Evolutionary conservation across 805 yeast genomes (phyloP).

Genomic region (Saccharomycopsis malanga): DNA sequence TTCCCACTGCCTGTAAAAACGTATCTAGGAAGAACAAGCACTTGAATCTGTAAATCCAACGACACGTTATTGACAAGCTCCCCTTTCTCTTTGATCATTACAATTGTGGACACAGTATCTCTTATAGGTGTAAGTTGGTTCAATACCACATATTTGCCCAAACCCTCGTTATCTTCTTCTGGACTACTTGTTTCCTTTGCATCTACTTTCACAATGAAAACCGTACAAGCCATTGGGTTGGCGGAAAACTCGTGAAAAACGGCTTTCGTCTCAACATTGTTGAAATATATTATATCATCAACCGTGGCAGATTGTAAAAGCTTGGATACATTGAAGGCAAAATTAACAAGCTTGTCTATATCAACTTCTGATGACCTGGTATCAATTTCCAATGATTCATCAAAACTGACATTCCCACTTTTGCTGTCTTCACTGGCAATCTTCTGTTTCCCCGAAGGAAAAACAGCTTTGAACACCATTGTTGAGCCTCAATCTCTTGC

Average conservation of each 20-base stretch:
- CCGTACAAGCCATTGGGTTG: slow-evolving; percentile 24
- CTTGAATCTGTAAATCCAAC: slow-evolving; percentile 31
- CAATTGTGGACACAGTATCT: slow-evolving; percentile 27
- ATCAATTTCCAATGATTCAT: no score
- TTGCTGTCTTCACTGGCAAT: no score
- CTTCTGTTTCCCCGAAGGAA: no score
- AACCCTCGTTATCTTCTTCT: not conserved
- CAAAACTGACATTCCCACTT: no score
- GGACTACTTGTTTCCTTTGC: not conserved
- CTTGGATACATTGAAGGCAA: slow-evolving; percentile 27
- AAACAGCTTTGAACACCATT: no score
- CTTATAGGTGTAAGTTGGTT: slow-evolving; percentile 13
- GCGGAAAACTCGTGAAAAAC: slow-evolving; percentile 23
- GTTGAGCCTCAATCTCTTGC: no score
- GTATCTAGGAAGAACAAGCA: slow-evolving; percentile 33
- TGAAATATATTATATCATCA: slow-evolving; percentile 27
- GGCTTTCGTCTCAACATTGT: slow-evolving; percentile 19
- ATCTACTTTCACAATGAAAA: slow-evolving; percentile 24
- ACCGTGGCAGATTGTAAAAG: slow-evolving; percentile 27
- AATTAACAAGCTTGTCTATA: slow-evolving; percentile 22
- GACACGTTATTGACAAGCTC: slow-evolving; percentile 24
- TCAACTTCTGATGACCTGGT: no score
- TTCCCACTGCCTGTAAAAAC: no score
- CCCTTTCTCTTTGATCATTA: slow-evolving; percentile 40
- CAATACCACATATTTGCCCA: slow-evolving; percentile 11